Evolutionary conservation across 148 eudicot species (phyloP).

Genomic region (Cornus suecica): DNA sequence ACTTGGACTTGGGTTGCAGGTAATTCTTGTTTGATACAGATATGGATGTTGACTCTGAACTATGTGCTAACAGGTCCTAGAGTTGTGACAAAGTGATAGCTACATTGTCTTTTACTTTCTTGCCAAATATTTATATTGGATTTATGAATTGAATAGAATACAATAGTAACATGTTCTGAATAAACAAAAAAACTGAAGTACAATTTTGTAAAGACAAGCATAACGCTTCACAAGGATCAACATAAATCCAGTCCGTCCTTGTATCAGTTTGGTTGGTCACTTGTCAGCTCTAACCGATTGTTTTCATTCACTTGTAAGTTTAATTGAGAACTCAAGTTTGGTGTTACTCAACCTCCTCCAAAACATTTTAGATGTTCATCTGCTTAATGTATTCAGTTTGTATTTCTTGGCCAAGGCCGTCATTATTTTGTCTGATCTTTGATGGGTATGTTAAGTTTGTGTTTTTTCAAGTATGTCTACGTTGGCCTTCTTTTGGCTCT

Average conservation of each 20-base stretch:
- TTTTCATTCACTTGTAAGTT: background rate
- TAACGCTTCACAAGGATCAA: background rate
- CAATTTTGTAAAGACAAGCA: background rate
- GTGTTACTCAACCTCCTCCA: background rate
- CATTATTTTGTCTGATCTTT: background rate
- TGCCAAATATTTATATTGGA: background rate
- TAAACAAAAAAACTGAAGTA: background rate
- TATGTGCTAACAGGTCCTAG: background rate
- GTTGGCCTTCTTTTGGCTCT: background rate
- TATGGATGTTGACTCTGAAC: background rate
- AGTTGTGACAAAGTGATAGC: background rate
- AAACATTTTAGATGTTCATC: background rate
- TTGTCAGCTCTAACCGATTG: background rate
- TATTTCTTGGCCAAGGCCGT: background rate
- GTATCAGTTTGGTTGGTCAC: background rate
- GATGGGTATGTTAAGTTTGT: background rate
- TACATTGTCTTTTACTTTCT: no score
- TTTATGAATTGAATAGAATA: background rate
- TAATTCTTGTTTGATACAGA: slow-evolving; percentile 20
- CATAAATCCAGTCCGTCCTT: background rate
- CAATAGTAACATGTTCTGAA: background rate
- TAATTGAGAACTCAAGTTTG: background rate
- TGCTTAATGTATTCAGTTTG: background rate
- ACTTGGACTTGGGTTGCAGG: slow-evolving; percentile 99
- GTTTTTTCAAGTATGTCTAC: background rate